Conservation (phyloP, 345 rosid species). For the Moricandia arvensis region DNA sequence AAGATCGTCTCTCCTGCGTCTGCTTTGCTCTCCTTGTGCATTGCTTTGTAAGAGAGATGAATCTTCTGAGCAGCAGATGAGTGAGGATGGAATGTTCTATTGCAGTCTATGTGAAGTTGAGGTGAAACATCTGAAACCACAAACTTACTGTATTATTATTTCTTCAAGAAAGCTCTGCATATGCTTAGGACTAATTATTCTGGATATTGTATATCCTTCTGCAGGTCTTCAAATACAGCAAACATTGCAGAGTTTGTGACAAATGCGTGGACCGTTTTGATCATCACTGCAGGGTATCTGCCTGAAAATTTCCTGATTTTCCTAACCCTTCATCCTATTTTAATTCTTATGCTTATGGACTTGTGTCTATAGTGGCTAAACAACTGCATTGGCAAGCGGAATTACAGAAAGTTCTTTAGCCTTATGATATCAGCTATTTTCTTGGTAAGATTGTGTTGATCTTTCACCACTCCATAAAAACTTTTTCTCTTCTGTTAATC, state of each 20-base stretch:
- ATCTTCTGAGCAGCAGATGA: slow-evolving; percentile 65
- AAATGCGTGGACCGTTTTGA: slow-evolving; percentile 90
- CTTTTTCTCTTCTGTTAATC: neutral
- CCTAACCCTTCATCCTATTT: neutral
- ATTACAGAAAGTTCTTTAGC: slow-evolving; percentile 87
- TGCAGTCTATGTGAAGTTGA: slow-evolving; percentile 98
- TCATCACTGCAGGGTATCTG: slow-evolving; percentile 95
- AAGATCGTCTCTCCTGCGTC: slow-evolving; percentile 43
- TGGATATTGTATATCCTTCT: slow-evolving; percentile 2
- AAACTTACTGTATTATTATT: neutral
- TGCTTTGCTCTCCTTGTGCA: slow-evolving; percentile 68
- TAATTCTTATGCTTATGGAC: slow-evolving; percentile 14
- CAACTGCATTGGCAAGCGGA: slow-evolving; percentile 85
- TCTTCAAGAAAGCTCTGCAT: neutral
- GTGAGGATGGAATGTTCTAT: slow-evolving; percentile 97
- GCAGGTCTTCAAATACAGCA: slow-evolving; percentile 95
- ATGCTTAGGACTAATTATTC: neutral
- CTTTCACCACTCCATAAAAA: neutral
- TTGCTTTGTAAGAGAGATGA: slow-evolving; percentile 55
- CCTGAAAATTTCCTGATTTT: neutral
- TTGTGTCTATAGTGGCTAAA: slow-evolving; percentile 80
- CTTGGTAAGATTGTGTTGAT: slow-evolving; percentile 58
- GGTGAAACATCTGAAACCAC: slow-evolving; percentile 46
- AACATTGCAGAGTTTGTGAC: slow-evolving; percentile 97
- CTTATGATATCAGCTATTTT: slow-evolving; percentile 89